Evolutionary conservation across 164 flowering plant species (phyloP), one percentile per base, ranked within the genome.

Genomic region (Warburgia ugandensis): DNA sequence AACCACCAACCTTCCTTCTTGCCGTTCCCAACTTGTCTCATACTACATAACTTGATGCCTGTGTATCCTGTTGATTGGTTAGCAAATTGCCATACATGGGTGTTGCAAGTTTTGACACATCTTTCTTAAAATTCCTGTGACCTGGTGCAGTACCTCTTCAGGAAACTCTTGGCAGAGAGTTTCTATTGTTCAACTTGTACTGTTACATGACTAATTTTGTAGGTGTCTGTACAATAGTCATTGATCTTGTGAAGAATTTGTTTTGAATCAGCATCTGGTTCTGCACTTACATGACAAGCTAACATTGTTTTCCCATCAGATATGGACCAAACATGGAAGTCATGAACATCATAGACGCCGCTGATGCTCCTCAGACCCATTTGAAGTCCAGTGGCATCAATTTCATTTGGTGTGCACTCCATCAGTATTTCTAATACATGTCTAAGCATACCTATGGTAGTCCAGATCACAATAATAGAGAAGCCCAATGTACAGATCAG

Each of bases 201-300:
- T 14, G 65, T 65, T 2, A 65, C 61, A 60, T 60, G 70, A 28
- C 47, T 66, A 23, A 61, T 56, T 20, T 66, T 66, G 28, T 66
- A 47, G 31, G 39, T 51, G 12, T 27, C 47, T 47, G 29, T 27
- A 20, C 56, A 45, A 26, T 60, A 61, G 35, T 42, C 50, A 4
- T 50, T 43, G 9, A 66, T 55, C n/a, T 61, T 61, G 20, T 37
- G 36, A 3, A 65, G 57, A 54, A 60, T 61, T 33, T 22, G 3
- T 25, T 49, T 61, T 5, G 69, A 48, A 46, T 50, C 43, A 6
- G 60, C 56, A 2, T 43, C 61, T n/a, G 59, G 61, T 13, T 6
- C 32, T 20, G 47, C 41, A 17, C 35, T 56, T 9, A 56, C 65
- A 60, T 66, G 66, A 60, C 70, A 66, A 17, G 70, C 51, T 33